Evolutionary conservation across 2,329 filamentous ascomycete species (phyloP).

Genomic region (Escovopsis sp.): DNA sequence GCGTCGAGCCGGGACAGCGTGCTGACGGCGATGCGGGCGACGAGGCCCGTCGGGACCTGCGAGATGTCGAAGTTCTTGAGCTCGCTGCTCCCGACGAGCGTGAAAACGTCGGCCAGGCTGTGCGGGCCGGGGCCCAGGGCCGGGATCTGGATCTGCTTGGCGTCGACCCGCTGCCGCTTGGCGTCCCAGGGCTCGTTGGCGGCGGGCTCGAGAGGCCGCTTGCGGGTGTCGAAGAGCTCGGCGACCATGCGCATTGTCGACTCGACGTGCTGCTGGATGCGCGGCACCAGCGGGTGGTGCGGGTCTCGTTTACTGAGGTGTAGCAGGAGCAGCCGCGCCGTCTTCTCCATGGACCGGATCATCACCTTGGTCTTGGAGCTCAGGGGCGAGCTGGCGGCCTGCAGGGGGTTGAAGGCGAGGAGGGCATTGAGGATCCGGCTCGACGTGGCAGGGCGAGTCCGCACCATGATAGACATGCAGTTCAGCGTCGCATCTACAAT

Average conservation of each 20-base stretch:
- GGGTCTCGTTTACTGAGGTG: constrained; percentile 80
- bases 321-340: constrained; percentile 66
- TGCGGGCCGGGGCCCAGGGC: constrained; percentile 62
- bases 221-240: constrained; percentile 74
- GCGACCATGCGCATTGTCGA: constrained; percentile 63
- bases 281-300: constrained; percentile 56
- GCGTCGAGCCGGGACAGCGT: constrained; percentile 60
- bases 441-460: constrained; percentile 64
- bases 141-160: constrained; percentile 39
- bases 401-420: constrained; percentile 83
- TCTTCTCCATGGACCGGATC: constrained; percentile 89
- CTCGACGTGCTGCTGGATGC: constrained; percentile 80
- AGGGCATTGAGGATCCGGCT: constrained; percentile 77
- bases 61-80: constrained; percentile 73
- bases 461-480: constrained; percentile 67
- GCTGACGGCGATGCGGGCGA: constrained; percentile 68
- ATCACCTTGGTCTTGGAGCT: constrained; percentile 69
- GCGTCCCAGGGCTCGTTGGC: constrained; percentile 59
- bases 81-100: constrained; percentile 58
- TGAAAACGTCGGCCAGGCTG: constrained; percentile 73
- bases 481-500: constrained; percentile 87
- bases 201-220: constrained; percentile 57
- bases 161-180: constrained; percentile 63
- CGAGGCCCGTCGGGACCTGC: constrained; percentile 57
- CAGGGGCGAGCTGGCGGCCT: constrained; percentile 61